Evolutionary conservation across 495 filamentous ascomycete species (phyloP).

Genomic region (Filosporella fistucella): DNA sequence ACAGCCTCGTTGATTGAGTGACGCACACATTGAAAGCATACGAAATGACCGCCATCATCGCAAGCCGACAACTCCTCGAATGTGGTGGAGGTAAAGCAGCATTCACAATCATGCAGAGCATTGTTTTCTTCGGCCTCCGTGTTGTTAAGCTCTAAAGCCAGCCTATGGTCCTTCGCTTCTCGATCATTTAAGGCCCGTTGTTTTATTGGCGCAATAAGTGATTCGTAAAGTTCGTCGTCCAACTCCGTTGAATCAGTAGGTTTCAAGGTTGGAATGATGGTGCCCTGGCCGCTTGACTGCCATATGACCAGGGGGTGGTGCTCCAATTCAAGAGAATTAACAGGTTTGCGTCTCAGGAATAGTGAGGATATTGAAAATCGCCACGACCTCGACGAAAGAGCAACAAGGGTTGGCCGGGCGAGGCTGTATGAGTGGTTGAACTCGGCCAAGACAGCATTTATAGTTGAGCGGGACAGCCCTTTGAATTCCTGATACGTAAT

Average conservation of each 20-base stretch:
- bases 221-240: conserved; percentile 69
- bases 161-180: conserved; percentile 53
- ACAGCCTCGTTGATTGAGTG: conserved; percentile 76
- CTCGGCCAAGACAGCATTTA: conserved; percentile 87
- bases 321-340: conserved; percentile 45
- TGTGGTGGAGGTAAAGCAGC: conserved; percentile 73
- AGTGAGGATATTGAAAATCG: conserved; percentile 73
- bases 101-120: conserved; percentile 81
- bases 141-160: conserved; percentile 68
- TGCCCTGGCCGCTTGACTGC: conserved; percentile 47
- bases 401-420: conserved; percentile 68
- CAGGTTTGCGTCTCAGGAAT: conserved; percentile 62
- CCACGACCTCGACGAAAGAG: conserved; percentile 80
- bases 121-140: conserved; percentile 66
- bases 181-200: conserved; percentile 48
- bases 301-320: conserved; percentile 63
- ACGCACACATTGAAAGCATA: conserved; percentile 83
- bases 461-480: conserved; percentile 68
- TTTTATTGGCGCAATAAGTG: conserved; percentile 61
- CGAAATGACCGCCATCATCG: conserved; percentile 62
- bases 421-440: conserved; percentile 81
- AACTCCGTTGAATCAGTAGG: conserved; percentile 74
- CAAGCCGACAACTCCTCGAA: conserved; percentile 85
- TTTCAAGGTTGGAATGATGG: conserved; percentile 53
- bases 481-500: conserved; percentile 74